Evolutionary conservation across 2,329 filamentous ascomycete species (phyloP).

Genomic region (Arthrobotrys sinensis): DNA sequence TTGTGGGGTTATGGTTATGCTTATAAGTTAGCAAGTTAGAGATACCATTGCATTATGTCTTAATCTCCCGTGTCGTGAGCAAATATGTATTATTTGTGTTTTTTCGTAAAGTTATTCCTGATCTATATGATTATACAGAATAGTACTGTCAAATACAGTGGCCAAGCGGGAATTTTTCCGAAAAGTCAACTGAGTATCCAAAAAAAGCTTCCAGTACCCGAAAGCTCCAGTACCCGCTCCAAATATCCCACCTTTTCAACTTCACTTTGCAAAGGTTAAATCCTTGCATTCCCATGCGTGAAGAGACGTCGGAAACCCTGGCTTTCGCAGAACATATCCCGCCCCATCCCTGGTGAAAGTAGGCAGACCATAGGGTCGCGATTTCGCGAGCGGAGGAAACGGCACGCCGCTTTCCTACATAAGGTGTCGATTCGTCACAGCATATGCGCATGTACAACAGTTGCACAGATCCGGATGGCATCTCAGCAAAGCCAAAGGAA

Average conservation of each 20-base stretch:
- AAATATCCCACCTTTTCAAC: conserved; percentile 12
- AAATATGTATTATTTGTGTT: neutral
- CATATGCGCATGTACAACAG: conserved; percentile 39
- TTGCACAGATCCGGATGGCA: conserved; percentile 15
- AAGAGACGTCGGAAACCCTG: conserved; percentile 35
- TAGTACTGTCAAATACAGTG: conserved; percentile 20
- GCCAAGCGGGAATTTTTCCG: conserved; percentile 57
- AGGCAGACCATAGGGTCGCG: conserved; percentile 39
- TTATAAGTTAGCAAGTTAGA: conserved; percentile 39
- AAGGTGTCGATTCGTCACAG: conserved; percentile 42
- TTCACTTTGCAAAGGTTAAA: conserved; percentile 26
- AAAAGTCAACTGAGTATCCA: conserved; percentile 25
- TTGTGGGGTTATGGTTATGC: conserved; percentile 22
- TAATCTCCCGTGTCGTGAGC: neutral
- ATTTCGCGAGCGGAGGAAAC: conserved; percentile 31
- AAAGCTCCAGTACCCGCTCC: too few relatives aligned
- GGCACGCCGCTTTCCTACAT: conserved; percentile 19
- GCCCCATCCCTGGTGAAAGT: conserved; percentile 40
- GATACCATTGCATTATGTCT: conserved; percentile 52
- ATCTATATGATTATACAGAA: neutral
- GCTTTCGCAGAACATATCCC: conserved; percentile 35
- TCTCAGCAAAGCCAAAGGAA: neutral
- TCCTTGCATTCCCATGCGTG: conserved; percentile 43
- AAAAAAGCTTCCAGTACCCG: conserved; percentile 40
- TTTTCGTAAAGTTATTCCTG: neutral